Evolutionary conservation across 2,329 filamentous ascomycete genomes (phyloP), one percentile per base, ranked within the genome.

Genomic region (Purpureocillium lavendulum): DNA sequence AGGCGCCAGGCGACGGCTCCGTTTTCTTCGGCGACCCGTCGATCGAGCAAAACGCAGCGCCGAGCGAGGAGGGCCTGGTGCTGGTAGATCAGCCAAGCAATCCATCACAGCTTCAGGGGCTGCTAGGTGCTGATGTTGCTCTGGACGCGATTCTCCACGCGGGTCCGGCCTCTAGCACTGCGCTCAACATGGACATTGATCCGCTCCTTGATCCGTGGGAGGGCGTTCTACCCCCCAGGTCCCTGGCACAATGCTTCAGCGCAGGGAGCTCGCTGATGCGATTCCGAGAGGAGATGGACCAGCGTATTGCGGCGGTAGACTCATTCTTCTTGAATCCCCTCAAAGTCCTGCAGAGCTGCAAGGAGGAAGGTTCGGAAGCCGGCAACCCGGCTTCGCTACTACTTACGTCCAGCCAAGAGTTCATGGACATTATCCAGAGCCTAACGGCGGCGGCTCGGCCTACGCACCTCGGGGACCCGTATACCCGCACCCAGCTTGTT

Each of bases 281-380:
- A 11, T 46, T 48, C 31, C 35, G 46, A 39, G 46, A 48, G 38
- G 37, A 48, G 29, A 43, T 47, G 17, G 44, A 45, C 26, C 46
- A 41, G 17, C 46, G 40, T 29, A 45, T 45, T 39, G 32, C 38
- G 21, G 17, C 37, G 29, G 26, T 46, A 14, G 47, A 46, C 18
- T 24, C 33, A 7, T 44, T 39, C 33, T 42, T 33, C 37, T 49
- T 41, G 21, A 41, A 49, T 4, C 21, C n/a, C 33, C 4, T 4
- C 33, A 35, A 35, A 28, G 14, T 35, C 33, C 8, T 13, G 9
- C 33, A 35, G 11, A 11, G 33, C n/a, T 35, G 33, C 21, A 35
- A 35, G 26, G 21, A 35, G 4, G 33, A 35, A 4, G 14, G 8
- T n/a, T 17, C 33, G 33, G 21, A 13, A 4, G 33, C 13, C 33